A percentile compares a stretch with the other conserved stretches of the same genome.
These are phyloP conservation scores for Selaginella moellendorffii DNA, from an alignment of 75 land plant genomes.

Conservation along the genomic window DNA sequence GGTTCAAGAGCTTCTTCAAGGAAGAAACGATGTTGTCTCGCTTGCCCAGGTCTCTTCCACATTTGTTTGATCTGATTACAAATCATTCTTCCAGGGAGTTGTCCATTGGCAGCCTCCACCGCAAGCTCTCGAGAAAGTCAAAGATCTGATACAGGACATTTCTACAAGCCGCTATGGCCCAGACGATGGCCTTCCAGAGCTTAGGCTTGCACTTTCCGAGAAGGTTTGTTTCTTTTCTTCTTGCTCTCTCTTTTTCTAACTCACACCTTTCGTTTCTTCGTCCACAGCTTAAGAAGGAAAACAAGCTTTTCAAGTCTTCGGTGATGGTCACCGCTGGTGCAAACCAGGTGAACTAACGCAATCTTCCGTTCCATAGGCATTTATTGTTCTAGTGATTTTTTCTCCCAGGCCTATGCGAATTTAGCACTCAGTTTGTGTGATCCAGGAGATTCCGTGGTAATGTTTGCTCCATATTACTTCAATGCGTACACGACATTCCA, in stretches of 20 bases:
- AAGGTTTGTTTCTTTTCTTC: slow-evolving; percentile 40
- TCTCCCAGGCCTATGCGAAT: slow-evolving; percentile 88
- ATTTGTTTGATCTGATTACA: neutral
- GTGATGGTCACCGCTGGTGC: slow-evolving; percentile 99
- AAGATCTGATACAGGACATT: slow-evolving; percentile 50
- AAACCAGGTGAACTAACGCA: slow-evolving; percentile 55
- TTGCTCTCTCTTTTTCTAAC: neutral
- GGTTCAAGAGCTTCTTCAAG: slow-evolving; percentile 76
- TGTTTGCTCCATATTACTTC: slow-evolving; percentile 98
- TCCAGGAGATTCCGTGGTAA: slow-evolving; percentile 87
- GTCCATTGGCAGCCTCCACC: slow-evolving; percentile 95
- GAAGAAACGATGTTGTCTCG: slow-evolving; percentile 52
- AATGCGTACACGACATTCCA: slow-evolving; percentile 95
- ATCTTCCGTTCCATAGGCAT: neutral
- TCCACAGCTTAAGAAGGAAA: slow-evolving; percentile 66
- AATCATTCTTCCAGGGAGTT: slow-evolving; percentile 45
- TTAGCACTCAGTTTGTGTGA: slow-evolving; percentile 85
- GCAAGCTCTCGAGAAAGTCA: slow-evolving; percentile 55
- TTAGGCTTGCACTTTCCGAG: slow-evolving; percentile 49
- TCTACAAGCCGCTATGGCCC: slow-evolving; percentile 72
- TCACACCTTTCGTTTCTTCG: neutral
- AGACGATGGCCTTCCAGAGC: slow-evolving; percentile 94
- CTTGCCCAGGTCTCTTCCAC: slow-evolving; percentile 66
- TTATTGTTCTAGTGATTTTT: no score
- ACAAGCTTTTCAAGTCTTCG: slow-evolving; percentile 66